Base-by-base conservation (phyloP, 345 rosid genomes). In the Acer yangbiense region DNA sequence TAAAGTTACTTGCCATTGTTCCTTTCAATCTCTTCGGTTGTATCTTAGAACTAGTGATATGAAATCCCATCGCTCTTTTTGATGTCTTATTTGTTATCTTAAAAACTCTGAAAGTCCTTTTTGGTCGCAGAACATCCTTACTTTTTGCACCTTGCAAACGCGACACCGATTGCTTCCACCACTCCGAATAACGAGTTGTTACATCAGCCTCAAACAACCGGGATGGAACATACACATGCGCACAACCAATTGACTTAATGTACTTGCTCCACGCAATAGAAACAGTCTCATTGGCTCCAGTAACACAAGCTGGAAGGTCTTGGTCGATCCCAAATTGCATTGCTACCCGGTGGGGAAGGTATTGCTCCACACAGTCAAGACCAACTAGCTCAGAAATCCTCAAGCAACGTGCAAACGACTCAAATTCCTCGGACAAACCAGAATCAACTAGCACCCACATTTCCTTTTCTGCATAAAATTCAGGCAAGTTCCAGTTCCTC, bases 161-260 rank as follows among this genome's bases (percentile, higher is more conserved):
- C 14, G 35, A 64, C 8, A n/a, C 44, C 0, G 73, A 65, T 50
- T 32, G 21, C 21, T 74, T 77, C 87, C 87, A 84, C 85, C 82
- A 81, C 23, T 73, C 63, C 70, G 43, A 29, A 48, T 84, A 84
- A 7, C 64, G 54, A 1, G 16, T 65, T 1, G 87, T 84, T 54
- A 79, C 81, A 69, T 74, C 81, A 2, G 75, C 58, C 69, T 66
- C 76, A 25, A 61, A 74, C 10, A 44, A 23, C 32, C 78, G 32
- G 4, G 81, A 54, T 0, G 83, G 79, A 35, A 82, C 46, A 35
- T 73, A 67, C 13, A 72, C 54, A 13, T 78, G 54, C 1, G 20
- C 54, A 21, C 50, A 76, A 61, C n/a, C 23, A 9, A 71, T 13
- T 20, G 76, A 60, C 35, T 25, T 77, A 25, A 1, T 73, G 65